A percentile compares a stretch with the other conserved stretches of the same genome.
phyloP scores from a whole-genome alignment of 331 rosid genomes.

The Erythrophleum ivorense region DNA sequence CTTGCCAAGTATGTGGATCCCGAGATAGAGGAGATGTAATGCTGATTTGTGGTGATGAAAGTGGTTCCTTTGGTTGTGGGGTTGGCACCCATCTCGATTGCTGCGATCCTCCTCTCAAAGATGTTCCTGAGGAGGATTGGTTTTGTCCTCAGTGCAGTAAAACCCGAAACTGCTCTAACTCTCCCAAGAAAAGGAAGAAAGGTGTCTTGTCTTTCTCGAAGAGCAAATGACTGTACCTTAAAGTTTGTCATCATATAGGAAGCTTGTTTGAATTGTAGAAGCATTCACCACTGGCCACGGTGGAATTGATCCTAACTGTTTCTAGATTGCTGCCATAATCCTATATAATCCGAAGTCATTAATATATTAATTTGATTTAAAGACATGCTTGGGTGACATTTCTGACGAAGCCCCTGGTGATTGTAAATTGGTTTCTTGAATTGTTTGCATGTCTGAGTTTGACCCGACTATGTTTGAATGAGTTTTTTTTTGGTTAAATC shows the following conservation, averaged over 20 bases:
- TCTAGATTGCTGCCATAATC: slow-evolving; percentile 1
- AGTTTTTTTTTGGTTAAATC: too few relatives aligned
- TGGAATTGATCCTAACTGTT: neutral
- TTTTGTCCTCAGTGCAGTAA: slow-evolving; percentile 68
- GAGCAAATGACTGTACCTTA: slow-evolving; percentile 39
- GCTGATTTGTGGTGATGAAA: slow-evolving; percentile 89
- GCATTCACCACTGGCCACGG: neutral
- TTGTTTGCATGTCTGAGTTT: neutral
- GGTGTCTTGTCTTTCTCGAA: slow-evolving; percentile 39
- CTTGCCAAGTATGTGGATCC: slow-evolving; percentile 73
- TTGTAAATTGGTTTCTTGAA: neutral
- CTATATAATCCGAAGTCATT: slow-evolving; percentile 2
- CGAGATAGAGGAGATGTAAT: slow-evolving; percentile 82
- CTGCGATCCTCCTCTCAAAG: slow-evolving; percentile 79
- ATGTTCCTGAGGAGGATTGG: slow-evolving; percentile 86
- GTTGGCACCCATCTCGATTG: slow-evolving; percentile 82
- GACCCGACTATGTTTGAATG: too few relatives aligned
- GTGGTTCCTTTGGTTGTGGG: slow-evolving; percentile 84
- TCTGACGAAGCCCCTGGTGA: neutral
- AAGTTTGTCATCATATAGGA: slow-evolving; percentile 1
- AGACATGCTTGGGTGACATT: neutral
- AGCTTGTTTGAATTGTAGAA: slow-evolving; percentile 26
- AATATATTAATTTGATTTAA: slow-evolving; percentile 17
- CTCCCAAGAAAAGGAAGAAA: slow-evolving; percentile 60
- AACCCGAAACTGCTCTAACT: slow-evolving; percentile 43